Evolutionary conservation across 805 yeast species (phyloP).

Genomic region (Lachancea fermentati): DNA sequence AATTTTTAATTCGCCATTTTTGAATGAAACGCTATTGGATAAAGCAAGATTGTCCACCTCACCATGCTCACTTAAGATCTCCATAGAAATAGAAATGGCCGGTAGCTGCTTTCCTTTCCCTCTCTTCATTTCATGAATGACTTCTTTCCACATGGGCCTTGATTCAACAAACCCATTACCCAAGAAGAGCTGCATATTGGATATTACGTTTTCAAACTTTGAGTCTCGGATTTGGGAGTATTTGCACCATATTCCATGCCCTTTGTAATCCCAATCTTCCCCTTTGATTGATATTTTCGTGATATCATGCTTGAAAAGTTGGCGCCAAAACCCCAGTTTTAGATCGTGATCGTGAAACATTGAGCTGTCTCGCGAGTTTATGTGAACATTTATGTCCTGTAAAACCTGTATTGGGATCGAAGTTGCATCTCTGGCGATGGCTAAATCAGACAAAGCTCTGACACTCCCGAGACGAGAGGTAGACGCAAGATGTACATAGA

Average conservation of each 20-base stretch:
- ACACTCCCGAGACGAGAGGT: slow-evolving; percentile 11
- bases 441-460: slow-evolving; percentile 41
- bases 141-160: slow-evolving; percentile 48
- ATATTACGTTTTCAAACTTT: slow-evolving; percentile 33
- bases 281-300: slow-evolving; percentile 7
- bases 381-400: slow-evolving; percentile 30
- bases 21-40: slow-evolving; percentile 19
- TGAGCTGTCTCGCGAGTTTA: slow-evolving; percentile 30
- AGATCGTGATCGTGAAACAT: slow-evolving; percentile 25
- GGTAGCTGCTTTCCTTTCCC: neutral
- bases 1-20: slow-evolving; percentile 47
- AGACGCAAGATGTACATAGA: slow-evolving; percentile 24
- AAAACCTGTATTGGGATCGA: slow-evolving; percentile 34
- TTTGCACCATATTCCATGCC: slow-evolving; percentile 54
- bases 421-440: slow-evolving; percentile 34
- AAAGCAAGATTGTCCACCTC: neutral
- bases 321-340: slow-evolving; percentile 10
- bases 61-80: slow-evolving; percentile 8
- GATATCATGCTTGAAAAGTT: neutral
- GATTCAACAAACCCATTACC: slow-evolving; percentile 56
- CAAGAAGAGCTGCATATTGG: slow-evolving; percentile 46
- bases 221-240: slow-evolving; percentile 32
- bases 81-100: slow-evolving; percentile 8
- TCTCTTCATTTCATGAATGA: slow-evolving; percentile 15
- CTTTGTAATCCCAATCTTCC: slow-evolving; percentile 40